Base-by-base conservation (phyloP, 805 yeast genomes). In the Torulaspora maleeae region DNA sequence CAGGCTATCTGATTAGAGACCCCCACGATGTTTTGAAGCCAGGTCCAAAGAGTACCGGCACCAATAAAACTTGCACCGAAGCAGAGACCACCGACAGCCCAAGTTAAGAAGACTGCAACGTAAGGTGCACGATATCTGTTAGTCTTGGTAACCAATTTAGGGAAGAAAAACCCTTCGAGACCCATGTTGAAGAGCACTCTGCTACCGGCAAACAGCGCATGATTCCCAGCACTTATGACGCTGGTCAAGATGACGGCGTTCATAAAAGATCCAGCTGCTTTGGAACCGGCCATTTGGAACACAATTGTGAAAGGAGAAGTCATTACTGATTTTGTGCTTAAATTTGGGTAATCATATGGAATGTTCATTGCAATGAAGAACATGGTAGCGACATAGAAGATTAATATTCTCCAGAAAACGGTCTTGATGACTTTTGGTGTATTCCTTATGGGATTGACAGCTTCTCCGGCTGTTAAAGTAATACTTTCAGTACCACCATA, bases 351-450 rank as follows among this genome's bases (percentile, higher is more conserved):
- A 54, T 77, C 70, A 55, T 68, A 80, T 34, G 85, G 83, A 36
- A 80, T 76, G 54, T 77, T 71, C 62, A 80, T 66, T 37, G 83
- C 82, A 58, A 79, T 71, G 66, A 80, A 79, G 55, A 79, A 74
- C 54, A 78, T 68, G 15, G 80, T 72, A 38, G 71, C 57, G 41
- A 80, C 74, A 67, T 77, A 80, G 60, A 80, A 80, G 15, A 79
- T 56, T 47, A 76, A 58, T 51, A 80, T 79, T 67, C 85, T 72
- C 69, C 73, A 70, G 45, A 80, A 70, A 32, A 79, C 83, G 49
- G 80, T 77, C 54, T 73, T 74, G 56, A 79, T 73, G 38, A 82
- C 80, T 29, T 72, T 71, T 38, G 85, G 85, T 37, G 80, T 78
- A 36, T 80, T 68, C 54, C 77, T 76, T 53, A 76, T 60, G 38